phyloP scores from a whole-genome alignment of 2,329 filamentous ascomycete genomes.

The Coniochaeta sp. region DNA sequence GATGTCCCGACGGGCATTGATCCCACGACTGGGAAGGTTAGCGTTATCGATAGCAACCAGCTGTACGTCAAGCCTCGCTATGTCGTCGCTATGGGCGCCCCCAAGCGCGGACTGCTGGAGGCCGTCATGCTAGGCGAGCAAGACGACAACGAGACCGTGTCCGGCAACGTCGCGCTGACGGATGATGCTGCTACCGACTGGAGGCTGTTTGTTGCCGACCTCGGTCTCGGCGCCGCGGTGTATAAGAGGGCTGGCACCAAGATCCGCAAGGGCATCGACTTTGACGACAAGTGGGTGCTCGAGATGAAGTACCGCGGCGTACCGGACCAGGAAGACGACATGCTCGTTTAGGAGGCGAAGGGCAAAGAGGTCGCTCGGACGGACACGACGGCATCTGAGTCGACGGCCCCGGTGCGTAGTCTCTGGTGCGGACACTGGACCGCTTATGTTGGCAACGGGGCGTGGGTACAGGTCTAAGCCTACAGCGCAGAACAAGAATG shows the following conservation, averaged over 20 bases:
- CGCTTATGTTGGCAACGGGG: no score
- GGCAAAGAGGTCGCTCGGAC: background rate
- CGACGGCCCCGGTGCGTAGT: no score
- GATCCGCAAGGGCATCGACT: slow-evolving; percentile 78
- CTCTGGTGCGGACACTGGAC: no score
- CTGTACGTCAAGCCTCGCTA: slow-evolving; percentile 77
- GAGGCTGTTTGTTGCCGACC: slow-evolving; percentile 78
- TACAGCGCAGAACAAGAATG: no score
- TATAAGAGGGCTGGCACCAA: slow-evolving; percentile 81
- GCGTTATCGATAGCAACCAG: slow-evolving; percentile 64
- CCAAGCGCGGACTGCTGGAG: slow-evolving; percentile 76
- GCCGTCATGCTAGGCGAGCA: slow-evolving; percentile 57
- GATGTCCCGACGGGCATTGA: slow-evolving; percentile 88
- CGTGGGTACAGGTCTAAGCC: no score
- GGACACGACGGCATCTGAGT: no score
- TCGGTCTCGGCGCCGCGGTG: slow-evolving; percentile 74
- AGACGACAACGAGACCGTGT: slow-evolving; percentile 29
- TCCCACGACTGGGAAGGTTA: slow-evolving; percentile 63
- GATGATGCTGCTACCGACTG: slow-evolving; percentile 50
- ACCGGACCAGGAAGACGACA: slow-evolving; percentile 14
- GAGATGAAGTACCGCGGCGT: slow-evolving; percentile 50
- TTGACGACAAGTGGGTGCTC: slow-evolving; percentile 80
- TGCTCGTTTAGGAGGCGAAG: background rate
- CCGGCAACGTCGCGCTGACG: slow-evolving; percentile 21
- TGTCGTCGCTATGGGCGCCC: slow-evolving; percentile 79